Conservation (phyloP, 1,284 basidiomycete species). For the Bjerkandera adusta region DNA sequence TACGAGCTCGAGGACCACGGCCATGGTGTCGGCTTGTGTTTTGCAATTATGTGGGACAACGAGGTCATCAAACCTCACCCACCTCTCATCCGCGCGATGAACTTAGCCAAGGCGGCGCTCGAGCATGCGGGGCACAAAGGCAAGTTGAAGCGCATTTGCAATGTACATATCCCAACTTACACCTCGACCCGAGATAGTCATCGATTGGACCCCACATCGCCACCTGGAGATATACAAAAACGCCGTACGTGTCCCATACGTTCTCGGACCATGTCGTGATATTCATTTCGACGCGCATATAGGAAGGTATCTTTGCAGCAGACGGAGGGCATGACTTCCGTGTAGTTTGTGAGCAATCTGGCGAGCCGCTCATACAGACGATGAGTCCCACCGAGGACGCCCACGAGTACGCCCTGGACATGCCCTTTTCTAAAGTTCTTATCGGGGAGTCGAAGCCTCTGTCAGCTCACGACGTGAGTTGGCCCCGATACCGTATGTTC, state of each 20-base stretch:
- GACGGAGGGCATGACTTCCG: slow-evolving; percentile 30
- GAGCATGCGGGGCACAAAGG: slow-evolving; percentile 48
- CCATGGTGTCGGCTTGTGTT: slow-evolving; percentile 41
- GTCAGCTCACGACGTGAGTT: slow-evolving; percentile 27
- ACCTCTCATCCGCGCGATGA: slow-evolving; percentile 47
- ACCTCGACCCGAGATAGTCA: slow-evolving; percentile 33
- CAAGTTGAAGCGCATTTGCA: slow-evolving; percentile 11
- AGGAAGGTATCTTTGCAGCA: slow-evolving; percentile 33
- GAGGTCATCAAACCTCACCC: slow-evolving; percentile 49
- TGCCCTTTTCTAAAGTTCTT: slow-evolving; percentile 25
- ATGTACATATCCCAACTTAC: not conserved
- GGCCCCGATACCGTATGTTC: too few relatives aligned
- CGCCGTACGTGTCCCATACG: slow-evolving; percentile 33
- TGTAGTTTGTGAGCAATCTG: slow-evolving; percentile 27
- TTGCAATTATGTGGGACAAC: slow-evolving; percentile 47
- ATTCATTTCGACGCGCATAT: not conserved
- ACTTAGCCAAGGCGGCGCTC: slow-evolving; percentile 43
- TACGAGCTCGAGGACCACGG: slow-evolving; percentile 45
- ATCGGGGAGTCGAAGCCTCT: slow-evolving; percentile 27
- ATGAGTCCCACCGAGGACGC: slow-evolving; percentile 28
- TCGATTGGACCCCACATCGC: slow-evolving; percentile 54
- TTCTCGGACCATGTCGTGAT: not conserved
- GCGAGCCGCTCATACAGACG: slow-evolving; percentile 31
- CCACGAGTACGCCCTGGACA: slow-evolving; percentile 28
- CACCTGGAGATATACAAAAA: slow-evolving; percentile 53